Evolutionary conservation across 2,329 filamentous ascomycete species (phyloP).

Genomic region (Monosporascus sp.): DNA sequence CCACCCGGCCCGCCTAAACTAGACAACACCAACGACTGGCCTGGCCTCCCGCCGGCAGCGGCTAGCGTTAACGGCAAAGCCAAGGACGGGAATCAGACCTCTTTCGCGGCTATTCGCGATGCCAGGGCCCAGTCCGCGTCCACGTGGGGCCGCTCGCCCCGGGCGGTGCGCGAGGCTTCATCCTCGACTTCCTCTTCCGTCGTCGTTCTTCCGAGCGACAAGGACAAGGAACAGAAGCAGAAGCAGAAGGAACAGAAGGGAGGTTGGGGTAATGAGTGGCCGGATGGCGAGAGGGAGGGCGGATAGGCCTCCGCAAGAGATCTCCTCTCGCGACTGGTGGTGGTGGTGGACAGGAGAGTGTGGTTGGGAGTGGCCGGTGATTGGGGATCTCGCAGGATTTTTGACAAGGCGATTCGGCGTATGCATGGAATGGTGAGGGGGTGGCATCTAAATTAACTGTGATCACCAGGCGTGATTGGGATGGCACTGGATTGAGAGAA

Average conservation of each 20-base stretch:
- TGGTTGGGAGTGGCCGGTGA: no score
- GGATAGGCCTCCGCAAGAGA: neutral
- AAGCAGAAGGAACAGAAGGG: neutral
- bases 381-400: no score
- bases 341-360: no score
- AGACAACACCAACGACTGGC: neutral
- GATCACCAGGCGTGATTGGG: no score
- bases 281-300: neutral
- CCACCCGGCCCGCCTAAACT: neutral
- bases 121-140: neutral
- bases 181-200: neutral
- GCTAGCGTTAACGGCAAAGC: neutral
- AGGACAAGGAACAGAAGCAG: neutral
- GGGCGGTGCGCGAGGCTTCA: neutral
- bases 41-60: neutral
- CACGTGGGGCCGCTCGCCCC: neutral
- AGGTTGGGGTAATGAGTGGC: neutral
- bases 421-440: no score
- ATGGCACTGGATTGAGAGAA: no score
- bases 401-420: no score
- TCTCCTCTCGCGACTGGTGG: no score
- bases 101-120: neutral
- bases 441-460: no score
- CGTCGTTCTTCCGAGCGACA: neutral
- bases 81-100: neutral